Percentiles rank a stretch among this genome's conserved stretches.
Conservation (phyloP, 352 stramenopile species). For the Proteromonas lacertae region DNA sequence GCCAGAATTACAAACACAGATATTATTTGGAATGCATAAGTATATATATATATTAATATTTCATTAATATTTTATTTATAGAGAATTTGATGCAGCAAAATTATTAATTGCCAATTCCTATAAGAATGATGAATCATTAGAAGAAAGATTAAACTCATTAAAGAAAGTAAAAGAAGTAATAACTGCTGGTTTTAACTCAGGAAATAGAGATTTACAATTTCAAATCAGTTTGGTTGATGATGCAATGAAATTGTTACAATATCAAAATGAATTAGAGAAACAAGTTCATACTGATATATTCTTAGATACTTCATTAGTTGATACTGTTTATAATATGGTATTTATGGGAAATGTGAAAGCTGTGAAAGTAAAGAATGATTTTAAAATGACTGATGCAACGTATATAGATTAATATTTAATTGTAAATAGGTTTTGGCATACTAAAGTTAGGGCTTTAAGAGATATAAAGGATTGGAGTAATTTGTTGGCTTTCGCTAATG, state of each 20-base stretch:
- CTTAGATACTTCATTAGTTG: constrained; percentile 27
- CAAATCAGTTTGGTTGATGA: constrained; percentile 21
- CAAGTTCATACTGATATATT: neutral
- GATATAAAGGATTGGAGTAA: constrained; percentile 37
- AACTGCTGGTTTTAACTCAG: constrained; percentile 2
- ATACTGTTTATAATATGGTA: constrained; percentile 39
- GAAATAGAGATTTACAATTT: constrained; percentile 5
- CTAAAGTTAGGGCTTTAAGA: constrained; percentile 7
- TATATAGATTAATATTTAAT: constrained; percentile 17
- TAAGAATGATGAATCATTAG: too few relatives aligned
- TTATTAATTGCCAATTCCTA: too few relatives aligned
- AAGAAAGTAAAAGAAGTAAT: too few relatives aligned
- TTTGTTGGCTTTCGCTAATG: constrained; percentile 11
- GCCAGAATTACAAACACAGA: too few relatives aligned
- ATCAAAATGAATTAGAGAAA: constrained; percentile 21
- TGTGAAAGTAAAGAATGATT: neutral
- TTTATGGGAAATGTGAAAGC: neutral
- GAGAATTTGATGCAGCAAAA: too few relatives aligned
- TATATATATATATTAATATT: too few relatives aligned
- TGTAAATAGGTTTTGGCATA: constrained; percentile 44
- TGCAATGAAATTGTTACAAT: constrained; percentile 36
- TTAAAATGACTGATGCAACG: neutral
- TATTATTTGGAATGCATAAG: too few relatives aligned
- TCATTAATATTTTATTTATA: too few relatives aligned
- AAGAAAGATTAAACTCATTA: too few relatives aligned